Conservation (phyloP, 2,329 filamentous ascomycete species). For the Fusarium sp. region DNA sequence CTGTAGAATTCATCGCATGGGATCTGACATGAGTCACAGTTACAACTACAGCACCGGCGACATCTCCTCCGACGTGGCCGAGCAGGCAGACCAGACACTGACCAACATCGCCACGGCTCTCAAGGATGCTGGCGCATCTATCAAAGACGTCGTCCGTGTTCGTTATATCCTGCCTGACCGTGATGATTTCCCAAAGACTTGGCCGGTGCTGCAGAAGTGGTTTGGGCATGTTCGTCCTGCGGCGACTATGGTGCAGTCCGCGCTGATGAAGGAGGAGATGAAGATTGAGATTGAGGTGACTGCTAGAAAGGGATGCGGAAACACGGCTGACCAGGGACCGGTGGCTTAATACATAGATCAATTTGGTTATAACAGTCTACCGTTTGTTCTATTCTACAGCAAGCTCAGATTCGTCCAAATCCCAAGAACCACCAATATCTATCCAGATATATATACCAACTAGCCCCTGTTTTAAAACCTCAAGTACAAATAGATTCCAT, state of each 20-base stretch:
- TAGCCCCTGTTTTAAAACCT: neutral
- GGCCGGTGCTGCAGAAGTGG: conserved; percentile 63
- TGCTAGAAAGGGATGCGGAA: conserved; percentile 49
- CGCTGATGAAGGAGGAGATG: conserved; percentile 63
- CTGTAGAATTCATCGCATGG: neutral
- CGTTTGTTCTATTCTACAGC: neutral
- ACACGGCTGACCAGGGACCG: neutral
- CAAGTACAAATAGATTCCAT: neutral
- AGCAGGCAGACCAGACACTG: conserved; percentile 64
- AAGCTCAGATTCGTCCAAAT: neutral
- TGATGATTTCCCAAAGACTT: conserved; percentile 60
- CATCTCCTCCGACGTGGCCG: conserved; percentile 59
- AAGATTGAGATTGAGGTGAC: conserved; percentile 60
- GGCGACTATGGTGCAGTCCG: conserved; percentile 66
- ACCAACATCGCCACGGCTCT: conserved; percentile 61
- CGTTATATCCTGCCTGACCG: conserved; percentile 64
- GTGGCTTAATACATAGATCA: neutral
- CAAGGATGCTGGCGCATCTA: conserved; percentile 54
- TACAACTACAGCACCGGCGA: conserved; percentile 63
- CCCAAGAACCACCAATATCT: neutral
- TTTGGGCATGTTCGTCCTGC: conserved; percentile 63
- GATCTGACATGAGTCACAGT: conserved; percentile 44
- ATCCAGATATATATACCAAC: neutral
- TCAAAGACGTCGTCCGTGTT: conserved; percentile 64
- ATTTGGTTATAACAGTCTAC: neutral